Base-by-base conservation (phyloP, 805 yeast genomes). In the Barnettozyma sucrosica region DNA sequence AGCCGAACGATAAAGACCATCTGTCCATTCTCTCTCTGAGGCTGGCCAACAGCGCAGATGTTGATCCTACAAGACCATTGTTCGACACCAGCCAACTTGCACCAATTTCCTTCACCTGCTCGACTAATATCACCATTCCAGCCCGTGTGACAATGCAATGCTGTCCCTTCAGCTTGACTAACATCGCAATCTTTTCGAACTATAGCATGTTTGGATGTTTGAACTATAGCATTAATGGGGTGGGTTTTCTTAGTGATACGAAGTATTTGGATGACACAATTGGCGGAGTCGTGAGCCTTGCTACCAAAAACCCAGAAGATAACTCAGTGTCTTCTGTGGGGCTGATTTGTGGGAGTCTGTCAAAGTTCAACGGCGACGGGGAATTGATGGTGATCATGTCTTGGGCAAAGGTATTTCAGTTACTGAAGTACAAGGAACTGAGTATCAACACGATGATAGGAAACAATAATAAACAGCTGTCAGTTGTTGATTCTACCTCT, bases 161-260 rank as follows among this genome's bases (percentile, higher is more conserved):
- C 28, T 61, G 64, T 28, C 65, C 65, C 1, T 61, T 61, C 46
- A 57, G 63, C 45, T 36, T 59, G n/a, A 61, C 65, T 5, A 61
- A 61, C 47, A 56, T 55, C 18, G 61, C 64, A 1, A 46, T 61
- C 11, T 61, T 61, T 45, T 48, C 55, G 16, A 54, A 53, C 21
- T 62, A 57, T 39, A 49, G 45, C 33, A 23, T 57, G 7, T 55
- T 47, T 45, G 64, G 63, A 0, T 47, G 53, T 1, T 21, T 51
- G 4, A 55, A 51, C 30, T 52, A 56, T 37, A 44, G 47, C 11
- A 49, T 60, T 14, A 30, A 44, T 7, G 51, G 52, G 3, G 36
- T 44, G 3, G 60, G 57, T 1, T 59, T 38, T 40, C 48, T 61
- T 6, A 58, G 58, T 26, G 65, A 61, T 33, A 41, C 50, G 16